Evolutionary conservation across 495 filamentous ascomycete species (phyloP).

Genomic region (Penicillium fimorum): DNA sequence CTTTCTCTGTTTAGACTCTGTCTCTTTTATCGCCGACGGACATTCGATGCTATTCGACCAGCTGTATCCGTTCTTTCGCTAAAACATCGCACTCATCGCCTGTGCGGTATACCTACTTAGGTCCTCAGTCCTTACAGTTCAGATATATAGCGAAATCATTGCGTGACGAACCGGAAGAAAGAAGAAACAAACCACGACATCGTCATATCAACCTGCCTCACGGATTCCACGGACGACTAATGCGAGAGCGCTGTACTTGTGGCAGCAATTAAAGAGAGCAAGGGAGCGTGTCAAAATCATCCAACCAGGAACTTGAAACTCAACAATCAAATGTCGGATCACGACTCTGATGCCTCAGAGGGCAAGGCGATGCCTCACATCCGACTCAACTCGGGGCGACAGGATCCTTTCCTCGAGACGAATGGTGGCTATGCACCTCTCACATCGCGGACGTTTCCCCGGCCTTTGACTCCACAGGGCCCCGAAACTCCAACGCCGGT

Average conservation of each 20-base stretch:
- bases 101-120: slow-evolving; percentile 3
- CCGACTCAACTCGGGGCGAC: slow-evolving; percentile 57
- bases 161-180: neutral
- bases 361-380: slow-evolving; percentile 48
- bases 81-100: slow-evolving; percentile 16
- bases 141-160: neutral
- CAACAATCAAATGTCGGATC: slow-evolving; percentile 21
- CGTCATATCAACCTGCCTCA: neutral
- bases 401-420: slow-evolving; percentile 47
- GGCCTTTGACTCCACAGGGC: slow-evolving; percentile 25
- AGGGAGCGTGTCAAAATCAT: neutral
- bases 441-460: slow-evolving; percentile 24
- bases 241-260: neutral
- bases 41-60: slow-evolving; percentile 29
- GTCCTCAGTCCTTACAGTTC: slow-evolving; percentile 15
- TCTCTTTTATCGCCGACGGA: slow-evolving; percentile 19
- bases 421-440: slow-evolving; percentile 28
- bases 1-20: slow-evolving; percentile 19
- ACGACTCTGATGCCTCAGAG: slow-evolving; percentile 14
- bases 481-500: slow-evolving; percentile 12
- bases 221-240: neutral
- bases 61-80: slow-evolving; percentile 31
- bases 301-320: neutral
- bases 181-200: neutral
- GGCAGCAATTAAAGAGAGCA: neutral